These are phyloP conservation scores for Aeminium ludgeri DNA, from an alignment of 495 filamentous ascomycete genomes.

Conservation along the genomic window DNA sequence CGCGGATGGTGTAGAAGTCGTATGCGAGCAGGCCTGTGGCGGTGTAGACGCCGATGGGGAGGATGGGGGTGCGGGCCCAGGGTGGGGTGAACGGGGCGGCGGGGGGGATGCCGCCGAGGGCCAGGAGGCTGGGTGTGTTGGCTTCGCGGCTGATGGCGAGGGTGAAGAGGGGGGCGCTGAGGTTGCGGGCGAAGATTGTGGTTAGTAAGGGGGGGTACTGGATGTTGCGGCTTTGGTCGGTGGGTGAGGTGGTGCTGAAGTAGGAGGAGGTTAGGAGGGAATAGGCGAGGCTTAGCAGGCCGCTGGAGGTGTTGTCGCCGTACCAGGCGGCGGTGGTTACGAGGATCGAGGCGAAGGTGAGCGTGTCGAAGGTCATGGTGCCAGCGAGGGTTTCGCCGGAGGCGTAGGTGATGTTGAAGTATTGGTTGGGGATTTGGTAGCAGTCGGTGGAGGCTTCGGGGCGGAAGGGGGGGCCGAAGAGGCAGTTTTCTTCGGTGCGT, in stretches of 20 bases:
- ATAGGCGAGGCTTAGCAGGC: conserved; percentile 23
- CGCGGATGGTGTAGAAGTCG: conserved; percentile 30
- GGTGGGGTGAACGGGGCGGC: conserved; percentile 22
- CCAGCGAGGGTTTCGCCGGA: conserved; percentile 41
- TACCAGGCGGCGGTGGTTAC: conserved; percentile 12
- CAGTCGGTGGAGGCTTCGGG: conserved; percentile 24
- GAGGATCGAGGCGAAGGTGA: conserved; percentile 12
- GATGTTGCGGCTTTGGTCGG: conserved; percentile 21
- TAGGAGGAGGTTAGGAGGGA: conserved; percentile 37
- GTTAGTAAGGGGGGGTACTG: conserved; percentile 42
- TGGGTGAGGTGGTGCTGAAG: conserved; percentile 25
- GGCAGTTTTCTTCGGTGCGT: conserved; percentile 27
- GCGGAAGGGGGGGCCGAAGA: conserved; percentile 33
- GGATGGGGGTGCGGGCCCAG: conserved; percentile 28
- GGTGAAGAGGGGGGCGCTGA: conserved; percentile 39
- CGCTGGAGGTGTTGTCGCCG: conserved; percentile 35
- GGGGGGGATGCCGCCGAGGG: conserved; percentile 40
- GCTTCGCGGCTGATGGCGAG: conserved; percentile 27
- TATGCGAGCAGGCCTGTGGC: conserved; percentile 6
- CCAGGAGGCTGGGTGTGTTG: conserved; percentile 24
- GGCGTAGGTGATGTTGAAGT: conserved; percentile 44
- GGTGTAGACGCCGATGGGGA: conserved; percentile 5
- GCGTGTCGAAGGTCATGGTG: conserved; percentile 37
- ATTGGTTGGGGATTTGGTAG: conserved; percentile 27
- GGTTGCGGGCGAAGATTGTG: conserved; percentile 36